Evolutionary conservation across 192 early-diverging fungal species (phyloP).

Genomic region (Geranomyces michiganensis): DNA sequence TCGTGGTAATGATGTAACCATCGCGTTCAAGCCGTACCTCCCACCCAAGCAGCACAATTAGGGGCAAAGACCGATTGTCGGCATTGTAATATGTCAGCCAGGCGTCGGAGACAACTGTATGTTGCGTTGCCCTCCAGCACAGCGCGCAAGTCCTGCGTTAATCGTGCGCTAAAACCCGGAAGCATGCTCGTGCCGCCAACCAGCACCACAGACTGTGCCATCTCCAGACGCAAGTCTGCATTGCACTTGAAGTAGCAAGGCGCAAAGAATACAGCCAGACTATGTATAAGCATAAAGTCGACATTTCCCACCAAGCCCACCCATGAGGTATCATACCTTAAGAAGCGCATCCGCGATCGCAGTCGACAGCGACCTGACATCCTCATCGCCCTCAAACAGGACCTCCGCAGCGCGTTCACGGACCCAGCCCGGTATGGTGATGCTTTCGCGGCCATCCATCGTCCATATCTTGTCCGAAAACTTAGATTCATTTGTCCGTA

Average conservation of each 20-base stretch:
- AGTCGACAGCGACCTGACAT: slow-evolving; percentile 63
- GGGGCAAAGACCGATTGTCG: slow-evolving; percentile 61
- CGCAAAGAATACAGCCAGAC: neutral
- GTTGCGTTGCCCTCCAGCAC: slow-evolving; percentile 49
- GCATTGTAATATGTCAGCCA: slow-evolving; percentile 28
- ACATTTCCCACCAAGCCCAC: neutral
- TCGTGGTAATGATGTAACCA: too few relatives aligned
- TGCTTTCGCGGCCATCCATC: neutral
- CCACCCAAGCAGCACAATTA: slow-evolving; percentile 80
- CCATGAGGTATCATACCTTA: slow-evolving; percentile 31
- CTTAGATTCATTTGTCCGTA: slow-evolving; percentile 7
- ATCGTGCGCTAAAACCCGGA: slow-evolving; percentile 66
- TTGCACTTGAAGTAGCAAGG: slow-evolving; percentile 55
- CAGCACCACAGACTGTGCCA: slow-evolving; percentile 69
- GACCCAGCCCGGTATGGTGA: slow-evolving; percentile 80
- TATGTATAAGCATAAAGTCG: neutral
- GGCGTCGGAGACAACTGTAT: slow-evolving; percentile 39
- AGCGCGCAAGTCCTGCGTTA: slow-evolving; percentile 64
- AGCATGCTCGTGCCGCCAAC: slow-evolving; percentile 78
- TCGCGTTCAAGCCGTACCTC: slow-evolving; percentile 44
- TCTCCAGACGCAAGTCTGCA: slow-evolving; percentile 68
- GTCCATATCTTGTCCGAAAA: neutral
- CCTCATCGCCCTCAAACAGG: slow-evolving; percentile 74
- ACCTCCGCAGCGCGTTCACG: slow-evolving; percentile 79
- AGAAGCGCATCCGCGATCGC: slow-evolving; percentile 59